Evolutionary conservation across 169 alveolate species (phyloP).

Genomic region (Eimeria acervulina): DNA sequence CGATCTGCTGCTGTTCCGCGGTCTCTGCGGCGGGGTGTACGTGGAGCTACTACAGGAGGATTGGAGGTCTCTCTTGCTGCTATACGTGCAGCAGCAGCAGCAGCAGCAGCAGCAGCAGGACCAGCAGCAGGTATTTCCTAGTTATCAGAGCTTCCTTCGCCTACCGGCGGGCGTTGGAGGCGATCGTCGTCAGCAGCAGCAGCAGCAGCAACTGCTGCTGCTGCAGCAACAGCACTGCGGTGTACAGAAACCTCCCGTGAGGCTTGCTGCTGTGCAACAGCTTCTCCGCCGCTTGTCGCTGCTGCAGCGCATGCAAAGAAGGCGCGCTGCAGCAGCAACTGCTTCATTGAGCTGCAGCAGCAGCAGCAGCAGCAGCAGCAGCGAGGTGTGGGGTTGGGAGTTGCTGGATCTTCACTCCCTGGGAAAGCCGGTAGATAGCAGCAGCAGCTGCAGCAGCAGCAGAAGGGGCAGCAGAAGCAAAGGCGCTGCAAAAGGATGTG

Average conservation of each 20-base stretch:
- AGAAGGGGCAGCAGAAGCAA: neutral
- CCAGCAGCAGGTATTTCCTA: neutral
- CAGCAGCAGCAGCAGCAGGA: slow-evolving; percentile 43
- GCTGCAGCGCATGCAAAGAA: slow-evolving; percentile 65
- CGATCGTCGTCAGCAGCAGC: too few species aligned
- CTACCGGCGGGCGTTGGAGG: neutral
- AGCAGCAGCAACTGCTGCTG: neutral
- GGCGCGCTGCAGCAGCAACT: neutral
- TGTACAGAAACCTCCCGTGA: neutral
- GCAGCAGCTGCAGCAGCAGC: slow-evolving; percentile 2
- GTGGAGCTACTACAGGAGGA: slow-evolving; percentile 51
- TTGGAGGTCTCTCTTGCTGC: slow-evolving; percentile 40
- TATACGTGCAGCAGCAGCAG: slow-evolving; percentile 57
- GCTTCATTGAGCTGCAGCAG: neutral
- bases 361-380: slow-evolving; percentile 1
- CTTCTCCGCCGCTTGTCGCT: slow-evolving; percentile 20
- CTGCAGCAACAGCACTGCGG: slow-evolving; percentile 38
- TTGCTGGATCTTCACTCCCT: slow-evolving; percentile 2
- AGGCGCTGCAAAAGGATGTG: slow-evolving; percentile 28
- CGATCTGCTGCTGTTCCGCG: slow-evolving; percentile 41
- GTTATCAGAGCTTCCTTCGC: neutral
- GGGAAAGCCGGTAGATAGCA: neutral
- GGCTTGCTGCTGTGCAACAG: slow-evolving; percentile 26
- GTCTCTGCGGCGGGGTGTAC: slow-evolving; percentile 59
- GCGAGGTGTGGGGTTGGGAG: slow-evolving; percentile 45